phyloP scores from a whole-genome alignment of 345 rosid species.

The Noccaea caerulescens region DNA sequence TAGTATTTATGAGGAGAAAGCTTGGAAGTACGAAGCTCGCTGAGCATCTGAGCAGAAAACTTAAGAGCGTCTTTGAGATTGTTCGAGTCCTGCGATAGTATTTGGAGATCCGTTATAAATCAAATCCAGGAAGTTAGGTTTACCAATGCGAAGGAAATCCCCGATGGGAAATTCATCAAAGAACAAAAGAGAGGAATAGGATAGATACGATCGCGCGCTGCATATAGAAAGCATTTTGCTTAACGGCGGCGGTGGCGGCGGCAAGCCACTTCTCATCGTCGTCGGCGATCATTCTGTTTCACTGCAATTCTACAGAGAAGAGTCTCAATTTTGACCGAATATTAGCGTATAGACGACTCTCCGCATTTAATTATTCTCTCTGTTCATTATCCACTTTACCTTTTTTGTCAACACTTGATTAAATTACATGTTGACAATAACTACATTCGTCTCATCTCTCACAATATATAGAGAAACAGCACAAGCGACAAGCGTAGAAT shows the following conservation, averaged over 20 bases:
- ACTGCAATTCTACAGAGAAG: slow-evolving; percentile 5
- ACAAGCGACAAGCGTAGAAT: too few relatives aligned
- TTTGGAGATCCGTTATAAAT: slow-evolving; percentile 8
- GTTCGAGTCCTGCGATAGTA: slow-evolving; percentile 69
- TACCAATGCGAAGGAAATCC: slow-evolving; percentile 9
- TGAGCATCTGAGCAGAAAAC: slow-evolving; percentile 96
- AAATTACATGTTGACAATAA: not conserved
- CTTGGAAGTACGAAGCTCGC: slow-evolving; percentile 97
- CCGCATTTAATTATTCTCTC: slow-evolving; percentile 1
- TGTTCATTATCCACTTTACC: slow-evolving; percentile 26
- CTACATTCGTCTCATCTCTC: not conserved
- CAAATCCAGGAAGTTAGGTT: slow-evolving; percentile 40
- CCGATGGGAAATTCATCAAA: slow-evolving; percentile 28
- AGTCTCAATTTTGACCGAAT: slow-evolving; percentile 33
- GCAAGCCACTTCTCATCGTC: slow-evolving; percentile 98
- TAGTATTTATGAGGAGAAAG: slow-evolving; percentile 97
- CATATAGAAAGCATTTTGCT: slow-evolving; percentile 95
- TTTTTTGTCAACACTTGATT: slow-evolving; percentile 9
- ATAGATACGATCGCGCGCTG: slow-evolving; percentile 91
- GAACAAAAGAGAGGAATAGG: not conserved
- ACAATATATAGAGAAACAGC: too few relatives aligned
- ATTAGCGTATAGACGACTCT: not conserved
- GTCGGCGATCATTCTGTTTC: slow-evolving; percentile 68
- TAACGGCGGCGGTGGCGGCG: slow-evolving; percentile 85
- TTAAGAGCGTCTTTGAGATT: slow-evolving; percentile 94